These are phyloP conservation scores for Monosporascus sp. DNA, from an alignment of 2,329 filamentous ascomycete species.

Conservation along the genomic window DNA sequence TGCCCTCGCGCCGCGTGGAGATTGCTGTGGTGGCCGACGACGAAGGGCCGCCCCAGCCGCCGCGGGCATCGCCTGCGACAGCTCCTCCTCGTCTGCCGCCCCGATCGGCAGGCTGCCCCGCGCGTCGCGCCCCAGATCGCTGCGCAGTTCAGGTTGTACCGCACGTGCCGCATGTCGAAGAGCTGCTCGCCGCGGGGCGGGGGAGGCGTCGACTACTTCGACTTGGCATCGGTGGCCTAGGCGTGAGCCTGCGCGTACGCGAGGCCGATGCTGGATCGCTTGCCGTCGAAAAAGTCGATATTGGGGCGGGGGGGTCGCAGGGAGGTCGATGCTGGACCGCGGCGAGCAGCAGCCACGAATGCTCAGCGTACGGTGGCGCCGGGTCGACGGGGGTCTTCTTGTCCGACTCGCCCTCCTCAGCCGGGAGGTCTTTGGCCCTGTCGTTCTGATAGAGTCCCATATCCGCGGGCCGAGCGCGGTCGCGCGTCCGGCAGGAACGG, in stretches of 20 bases:
- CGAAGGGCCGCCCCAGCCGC: conserved; percentile 34
- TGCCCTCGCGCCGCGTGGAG: conserved; percentile 34
- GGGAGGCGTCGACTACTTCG: not conserved
- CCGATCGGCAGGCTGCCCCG: conserved; percentile 38
- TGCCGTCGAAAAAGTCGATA: conserved; percentile 9
- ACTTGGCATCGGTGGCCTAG: not conserved
- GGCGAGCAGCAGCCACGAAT: conserved; percentile 45
- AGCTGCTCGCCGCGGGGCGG: conserved; percentile 26
- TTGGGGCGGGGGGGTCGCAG: no score
- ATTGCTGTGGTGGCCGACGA: conserved; percentile 50
- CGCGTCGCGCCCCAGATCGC: conserved; percentile 46
- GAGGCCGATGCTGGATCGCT: not conserved
- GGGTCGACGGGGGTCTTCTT: conserved; percentile 22
- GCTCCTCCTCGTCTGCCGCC: conserved; percentile 41
- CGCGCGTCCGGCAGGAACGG: conserved; percentile 47
- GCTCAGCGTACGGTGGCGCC: conserved; percentile 30
- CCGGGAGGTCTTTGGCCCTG: conserved; percentile 1
- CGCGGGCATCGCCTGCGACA: conserved; percentile 36
- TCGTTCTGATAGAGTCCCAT: conserved; percentile 16
- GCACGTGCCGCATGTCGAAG: conserved; percentile 43
- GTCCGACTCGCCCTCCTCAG: conserved; percentile 15
- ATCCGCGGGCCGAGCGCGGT: conserved; percentile 26
- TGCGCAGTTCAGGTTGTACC: conserved; percentile 50
- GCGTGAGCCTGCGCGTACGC: not conserved
- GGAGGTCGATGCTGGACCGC: conserved; percentile 28